Evolutionary conservation across 2,329 filamentous ascomycete genomes (phyloP).

Genomic region (Neopestalotiopsis rosae): DNA sequence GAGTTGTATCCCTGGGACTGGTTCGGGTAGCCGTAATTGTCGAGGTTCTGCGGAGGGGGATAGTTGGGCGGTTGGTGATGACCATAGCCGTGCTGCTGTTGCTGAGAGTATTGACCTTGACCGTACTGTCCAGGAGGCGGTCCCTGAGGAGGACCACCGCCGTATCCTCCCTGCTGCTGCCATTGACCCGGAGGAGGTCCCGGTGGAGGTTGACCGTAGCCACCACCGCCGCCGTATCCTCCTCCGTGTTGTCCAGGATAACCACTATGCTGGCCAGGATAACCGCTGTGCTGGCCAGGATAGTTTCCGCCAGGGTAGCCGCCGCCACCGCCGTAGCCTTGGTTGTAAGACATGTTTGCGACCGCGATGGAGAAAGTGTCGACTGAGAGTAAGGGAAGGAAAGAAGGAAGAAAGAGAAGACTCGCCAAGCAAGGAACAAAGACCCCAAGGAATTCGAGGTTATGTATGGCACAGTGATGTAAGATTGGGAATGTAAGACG

Average conservation of each 20-base stretch:
- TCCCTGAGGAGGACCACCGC: slow-evolving; percentile 22
- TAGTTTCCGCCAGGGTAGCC: slow-evolving; percentile 16
- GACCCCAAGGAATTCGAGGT: not conserved
- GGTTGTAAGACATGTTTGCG: slow-evolving; percentile 18
- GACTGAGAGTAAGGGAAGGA: not conserved
- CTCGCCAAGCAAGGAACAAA: slow-evolving; percentile 2
- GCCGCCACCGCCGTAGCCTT: slow-evolving; percentile 21
- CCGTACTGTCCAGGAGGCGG: slow-evolving; percentile 19
- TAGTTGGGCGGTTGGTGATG: slow-evolving; percentile 31
- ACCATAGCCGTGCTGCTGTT: slow-evolving; percentile 21
- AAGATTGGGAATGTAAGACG: slow-evolving; percentile 12
- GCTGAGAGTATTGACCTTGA: slow-evolving; percentile 18
- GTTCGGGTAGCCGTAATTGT: slow-evolving; percentile 53
- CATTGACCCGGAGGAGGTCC: slow-evolving; percentile 14
- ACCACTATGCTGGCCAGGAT: slow-evolving; percentile 12
- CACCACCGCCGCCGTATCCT: slow-evolving; percentile 19
- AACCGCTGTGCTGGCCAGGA: slow-evolving; percentile 11
- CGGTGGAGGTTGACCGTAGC: slow-evolving; percentile 19
- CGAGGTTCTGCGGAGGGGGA: slow-evolving; percentile 48
- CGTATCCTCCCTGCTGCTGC: slow-evolving; percentile 27
- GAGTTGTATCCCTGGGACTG: slow-evolving; percentile 27
- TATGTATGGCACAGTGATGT: not conserved
- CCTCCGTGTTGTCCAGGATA: slow-evolving; percentile 13
- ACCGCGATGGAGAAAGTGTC: not conserved
- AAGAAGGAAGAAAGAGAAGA: not conserved